A percentile compares a stretch with the other conserved stretches of the same genome.
These are phyloP conservation scores for Lagerstroemia speciosa DNA, from an alignment of 345 rosid species.

Conservation along the genomic window DNA sequence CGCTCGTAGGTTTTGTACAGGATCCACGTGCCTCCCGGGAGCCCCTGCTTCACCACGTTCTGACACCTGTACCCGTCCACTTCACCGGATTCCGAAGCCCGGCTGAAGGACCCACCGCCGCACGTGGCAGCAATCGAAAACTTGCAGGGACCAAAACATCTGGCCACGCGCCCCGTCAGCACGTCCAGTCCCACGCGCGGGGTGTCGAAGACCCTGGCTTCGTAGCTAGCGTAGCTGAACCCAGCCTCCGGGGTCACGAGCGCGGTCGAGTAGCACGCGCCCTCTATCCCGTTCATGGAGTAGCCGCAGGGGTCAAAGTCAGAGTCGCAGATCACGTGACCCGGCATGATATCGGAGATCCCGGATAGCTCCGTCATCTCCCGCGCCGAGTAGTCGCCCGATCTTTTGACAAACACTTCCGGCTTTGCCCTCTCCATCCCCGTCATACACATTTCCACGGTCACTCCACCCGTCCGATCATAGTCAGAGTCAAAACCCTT, in stretches of 20 bases:
- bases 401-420: conserved; percentile 23
- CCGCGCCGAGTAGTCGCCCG: conserved; percentile 16
- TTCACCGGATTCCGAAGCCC: background rate
- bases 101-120: background rate
- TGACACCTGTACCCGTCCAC: background rate
- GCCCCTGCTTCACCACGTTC: conserved; percentile 3
- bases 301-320: conserved; percentile 42
- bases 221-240: conserved; percentile 38
- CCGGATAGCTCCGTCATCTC: conserved; percentile 27
- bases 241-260: conserved; percentile 39
- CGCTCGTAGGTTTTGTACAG: background rate
- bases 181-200: background rate
- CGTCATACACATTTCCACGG: conserved; percentile 43
- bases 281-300: conserved; percentile 29
- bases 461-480: conserved; percentile 11
- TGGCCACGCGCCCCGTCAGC: background rate
- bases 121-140: conserved; percentile 2
- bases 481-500: too few species aligned
- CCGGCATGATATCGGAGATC: conserved; percentile 31
- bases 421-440: conserved; percentile 29
- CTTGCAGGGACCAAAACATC: conserved; percentile 3
- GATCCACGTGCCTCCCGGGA: background rate
- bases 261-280: conserved; percentile 27
- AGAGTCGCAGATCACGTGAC: conserved; percentile 31
- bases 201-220: conserved; percentile 8